Percentiles rank a stretch among this genome's conserved stretches.
These are phyloP conservation scores for Blastobotrys ciferrii DNA, from an alignment of 1,139 yeast species.

Conservation along the genomic window DNA sequence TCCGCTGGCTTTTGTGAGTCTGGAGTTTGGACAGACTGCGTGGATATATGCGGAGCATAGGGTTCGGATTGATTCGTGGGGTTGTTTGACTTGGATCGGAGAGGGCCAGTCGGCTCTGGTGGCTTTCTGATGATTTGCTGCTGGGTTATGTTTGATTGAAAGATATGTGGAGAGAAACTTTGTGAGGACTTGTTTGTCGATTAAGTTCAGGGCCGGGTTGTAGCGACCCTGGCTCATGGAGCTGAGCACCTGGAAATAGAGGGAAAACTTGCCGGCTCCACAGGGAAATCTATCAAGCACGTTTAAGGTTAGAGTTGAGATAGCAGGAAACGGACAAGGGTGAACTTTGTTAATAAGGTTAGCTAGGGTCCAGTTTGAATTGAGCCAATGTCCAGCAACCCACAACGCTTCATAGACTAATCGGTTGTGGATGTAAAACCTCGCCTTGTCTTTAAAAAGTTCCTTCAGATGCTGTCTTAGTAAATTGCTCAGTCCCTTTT, in stretches of 20 bases:
- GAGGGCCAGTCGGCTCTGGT: background rate
- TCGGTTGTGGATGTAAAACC: background rate
- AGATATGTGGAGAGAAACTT: background rate
- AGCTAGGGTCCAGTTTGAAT: no score
- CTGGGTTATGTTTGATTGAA: background rate
- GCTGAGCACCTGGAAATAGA: background rate
- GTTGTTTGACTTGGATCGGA: background rate
- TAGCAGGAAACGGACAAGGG: background rate
- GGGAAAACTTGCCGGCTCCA: background rate
- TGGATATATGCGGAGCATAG: constrained; percentile 3
- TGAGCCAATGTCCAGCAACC: background rate
- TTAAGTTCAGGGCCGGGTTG: background rate
- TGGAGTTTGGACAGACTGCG: background rate
- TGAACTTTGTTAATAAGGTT: background rate
- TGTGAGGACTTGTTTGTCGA: background rate
- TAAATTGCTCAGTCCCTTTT: constrained; percentile 1
- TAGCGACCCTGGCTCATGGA: background rate
- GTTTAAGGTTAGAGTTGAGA: background rate
- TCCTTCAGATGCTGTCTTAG: background rate
- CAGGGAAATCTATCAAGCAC: background rate
- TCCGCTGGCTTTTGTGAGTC: background rate
- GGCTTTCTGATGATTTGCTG: background rate
- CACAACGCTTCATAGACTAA: background rate
- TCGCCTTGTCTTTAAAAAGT: background rate
- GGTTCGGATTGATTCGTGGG: background rate